phyloP scores from a whole-genome alignment of 2,329 filamentous ascomycete species.

The Davidsoniella virescens region DNA sequence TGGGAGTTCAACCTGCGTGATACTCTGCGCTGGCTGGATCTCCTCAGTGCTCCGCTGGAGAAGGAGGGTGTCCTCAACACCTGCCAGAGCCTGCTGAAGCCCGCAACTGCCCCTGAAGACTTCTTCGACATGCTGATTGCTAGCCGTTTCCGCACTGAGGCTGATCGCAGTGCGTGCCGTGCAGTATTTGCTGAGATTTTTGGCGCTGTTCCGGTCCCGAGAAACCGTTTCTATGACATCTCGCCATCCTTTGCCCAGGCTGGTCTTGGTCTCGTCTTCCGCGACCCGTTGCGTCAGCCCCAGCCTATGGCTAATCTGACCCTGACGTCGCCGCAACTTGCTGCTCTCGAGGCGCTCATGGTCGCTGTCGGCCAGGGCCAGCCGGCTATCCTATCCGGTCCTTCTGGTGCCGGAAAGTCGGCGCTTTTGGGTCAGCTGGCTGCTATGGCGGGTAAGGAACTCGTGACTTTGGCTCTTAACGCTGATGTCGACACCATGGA shows the following conservation, averaged over 20 bases:
- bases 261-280: constrained; percentile 53
- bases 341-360: constrained; percentile 71
- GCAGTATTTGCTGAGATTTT: constrained; percentile 53
- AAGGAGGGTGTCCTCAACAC: neutral
- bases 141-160: constrained; percentile 66
- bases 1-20: constrained; percentile 96
- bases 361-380: constrained; percentile 74
- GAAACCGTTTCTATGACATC: constrained; percentile 57
- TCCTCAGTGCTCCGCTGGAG: constrained; percentile 35
- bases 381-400: constrained; percentile 75
- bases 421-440: constrained; percentile 65
- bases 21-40: constrained; percentile 69
- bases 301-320: constrained; percentile 35
- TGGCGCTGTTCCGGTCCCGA: constrained; percentile 30
- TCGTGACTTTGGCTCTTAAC: constrained; percentile 79
- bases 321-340: constrained; percentile 36
- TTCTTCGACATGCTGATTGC: constrained; percentile 70
- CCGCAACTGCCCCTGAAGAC: constrained; percentile 33
- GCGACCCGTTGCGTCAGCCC: constrained; percentile 39
- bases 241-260: constrained; percentile 55
- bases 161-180: constrained; percentile 50
- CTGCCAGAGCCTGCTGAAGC: constrained; percentile 17
- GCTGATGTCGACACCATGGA: constrained; percentile 95
- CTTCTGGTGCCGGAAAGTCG: constrained; percentile 78
- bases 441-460: constrained; percentile 54